phyloP scores from a whole-genome alignment of 129 eudicot species.

The Arctium lappa region DNA sequence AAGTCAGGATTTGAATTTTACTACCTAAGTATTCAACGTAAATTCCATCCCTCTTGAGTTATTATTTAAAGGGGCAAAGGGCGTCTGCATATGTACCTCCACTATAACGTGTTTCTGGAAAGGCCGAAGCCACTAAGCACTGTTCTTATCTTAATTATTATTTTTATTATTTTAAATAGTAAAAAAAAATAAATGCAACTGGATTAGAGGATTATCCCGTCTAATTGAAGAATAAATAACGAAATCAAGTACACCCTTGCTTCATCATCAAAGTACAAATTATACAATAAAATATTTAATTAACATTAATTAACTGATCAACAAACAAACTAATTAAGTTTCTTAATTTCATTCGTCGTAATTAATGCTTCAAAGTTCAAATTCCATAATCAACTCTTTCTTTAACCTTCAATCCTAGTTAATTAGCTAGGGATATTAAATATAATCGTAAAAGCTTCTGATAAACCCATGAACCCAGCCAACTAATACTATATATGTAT shows the following conservation, averaged over 20 bases:
- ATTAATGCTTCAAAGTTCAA: neutral
- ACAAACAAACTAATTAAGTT: neutral
- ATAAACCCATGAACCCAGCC: neutral
- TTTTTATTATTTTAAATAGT: neutral
- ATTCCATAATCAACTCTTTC: neutral
- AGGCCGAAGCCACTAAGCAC: conserved; percentile 3
- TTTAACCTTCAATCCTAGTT: neutral
- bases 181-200: neutral
- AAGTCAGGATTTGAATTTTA: too few species aligned
- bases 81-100: conserved; percentile 5
- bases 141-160: neutral
- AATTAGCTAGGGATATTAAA: conserved; percentile 1
- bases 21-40: too few species aligned
- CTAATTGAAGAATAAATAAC: conserved; percentile 12
- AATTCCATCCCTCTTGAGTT: too few species aligned
- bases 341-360: neutral
- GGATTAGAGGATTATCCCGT: conserved; percentile 9
- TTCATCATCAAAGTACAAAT: conserved; percentile 27
- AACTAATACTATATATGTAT: neutral
- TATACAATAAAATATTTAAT: conserved; percentile 3
- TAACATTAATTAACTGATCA: neutral
- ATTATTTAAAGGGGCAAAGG: too few species aligned
- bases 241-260: conserved; percentile 25
- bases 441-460: neutral
- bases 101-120: conserved; percentile 21